Evolutionary conservation across 2,329 filamentous ascomycete species (phyloP).

Genomic region (Chalara sp.): DNA sequence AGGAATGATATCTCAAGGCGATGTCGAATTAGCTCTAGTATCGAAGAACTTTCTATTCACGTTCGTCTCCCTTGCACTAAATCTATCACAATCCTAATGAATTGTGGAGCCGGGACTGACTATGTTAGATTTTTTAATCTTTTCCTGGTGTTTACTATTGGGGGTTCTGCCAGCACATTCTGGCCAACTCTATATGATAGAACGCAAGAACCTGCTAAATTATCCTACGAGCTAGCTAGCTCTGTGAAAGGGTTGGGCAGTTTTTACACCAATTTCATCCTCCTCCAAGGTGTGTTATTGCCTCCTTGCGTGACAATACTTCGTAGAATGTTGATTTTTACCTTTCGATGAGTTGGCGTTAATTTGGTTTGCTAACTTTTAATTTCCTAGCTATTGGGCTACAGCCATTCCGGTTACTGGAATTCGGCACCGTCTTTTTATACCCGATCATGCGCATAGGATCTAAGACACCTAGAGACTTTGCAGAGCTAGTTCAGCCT

Average conservation of each 20-base stretch:
- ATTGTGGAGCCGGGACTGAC: too few relatives aligned
- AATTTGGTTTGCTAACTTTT: too few relatives aligned
- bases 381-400: slow-evolving; percentile 44
- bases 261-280: slow-evolving; percentile 92
- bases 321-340: too few relatives aligned
- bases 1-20: slow-evolving; percentile 90
- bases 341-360: too few relatives aligned
- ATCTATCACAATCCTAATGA: too few relatives aligned
- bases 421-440: slow-evolving; percentile 78
- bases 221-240: slow-evolving; percentile 67
- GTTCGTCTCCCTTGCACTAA: not conserved
- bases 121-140: slow-evolving; percentile 77
- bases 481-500: slow-evolving; percentile 72
- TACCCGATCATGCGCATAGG: slow-evolving; percentile 74
- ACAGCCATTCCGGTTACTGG: slow-evolving; percentile 84
- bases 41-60: slow-evolving; percentile 99
- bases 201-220: slow-evolving; percentile 70
- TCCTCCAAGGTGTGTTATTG: slow-evolving; percentile 70
- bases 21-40: slow-evolving; percentile 89
- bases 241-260: slow-evolving; percentile 68
- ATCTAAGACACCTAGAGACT: slow-evolving; percentile 85
- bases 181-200: slow-evolving; percentile 65
- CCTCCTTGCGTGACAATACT: too few relatives aligned
- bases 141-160: slow-evolving; percentile 88
- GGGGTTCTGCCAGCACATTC: slow-evolving; percentile 73